Conservation (phyloP, 2,329 filamentous ascomycete species). For the Keithomyces neogunnii region DNA sequence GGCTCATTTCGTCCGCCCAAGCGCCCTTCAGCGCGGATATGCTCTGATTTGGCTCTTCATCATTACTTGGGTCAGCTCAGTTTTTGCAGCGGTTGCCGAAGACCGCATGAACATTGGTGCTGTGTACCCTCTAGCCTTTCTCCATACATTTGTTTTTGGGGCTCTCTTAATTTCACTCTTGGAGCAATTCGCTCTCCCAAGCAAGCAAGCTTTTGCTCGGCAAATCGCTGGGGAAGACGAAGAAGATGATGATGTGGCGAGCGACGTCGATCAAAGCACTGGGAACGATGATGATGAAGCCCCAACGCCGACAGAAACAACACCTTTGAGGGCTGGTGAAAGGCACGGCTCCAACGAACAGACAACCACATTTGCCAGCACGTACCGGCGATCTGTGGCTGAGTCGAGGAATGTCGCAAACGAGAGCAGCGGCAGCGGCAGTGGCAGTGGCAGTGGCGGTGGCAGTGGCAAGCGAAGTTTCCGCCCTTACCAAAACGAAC, state of each 20-base stretch:
- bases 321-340: slow-evolving; percentile 38
- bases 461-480: slow-evolving; percentile 14
- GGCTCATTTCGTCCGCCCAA: slow-evolving; percentile 72
- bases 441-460: slow-evolving; percentile 6
- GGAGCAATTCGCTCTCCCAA: slow-evolving; percentile 70
- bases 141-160: slow-evolving; percentile 66
- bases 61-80: slow-evolving; percentile 63
- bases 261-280: slow-evolving; percentile 17
- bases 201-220: slow-evolving; percentile 60
- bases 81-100: slow-evolving; percentile 66
- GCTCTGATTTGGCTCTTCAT: slow-evolving; percentile 76
- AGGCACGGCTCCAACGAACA: slow-evolving; percentile 27
- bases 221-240: slow-evolving; percentile 44
- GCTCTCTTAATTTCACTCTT: slow-evolving; percentile 67
- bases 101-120: slow-evolving; percentile 64
- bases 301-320: slow-evolving; percentile 40
- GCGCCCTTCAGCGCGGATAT: slow-evolving; percentile 77
- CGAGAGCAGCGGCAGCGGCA: slow-evolving; percentile 13
- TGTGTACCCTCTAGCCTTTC: slow-evolving; percentile 75
- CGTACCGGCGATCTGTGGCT: slow-evolving; percentile 41
- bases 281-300: slow-evolving; percentile 10
- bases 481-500: slow-evolving; percentile 59
- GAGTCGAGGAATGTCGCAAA: slow-evolving; percentile 15
- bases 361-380: slow-evolving; percentile 44
- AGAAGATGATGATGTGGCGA: slow-evolving; percentile 22